Base-by-base conservation (phyloP, 1,139 yeast genomes). In the Debaryomycetaceae sp. region DNA sequence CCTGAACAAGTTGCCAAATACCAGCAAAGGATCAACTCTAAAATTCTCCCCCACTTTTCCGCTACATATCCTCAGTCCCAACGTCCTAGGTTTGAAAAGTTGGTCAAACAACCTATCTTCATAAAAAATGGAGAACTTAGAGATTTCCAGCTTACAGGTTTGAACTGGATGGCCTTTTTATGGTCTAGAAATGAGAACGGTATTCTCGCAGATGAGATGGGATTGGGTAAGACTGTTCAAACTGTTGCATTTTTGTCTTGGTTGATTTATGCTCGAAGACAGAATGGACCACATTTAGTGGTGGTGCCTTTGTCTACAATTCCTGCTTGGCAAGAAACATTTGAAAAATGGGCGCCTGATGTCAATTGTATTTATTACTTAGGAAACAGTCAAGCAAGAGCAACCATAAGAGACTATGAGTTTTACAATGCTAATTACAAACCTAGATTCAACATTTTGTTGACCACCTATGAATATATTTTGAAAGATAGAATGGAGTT, bases 241-340 rank as follows among this genome's bases (percentile, higher is more conserved):
- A 92, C 98, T 0, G 96, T 94, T n/a, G 79, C 96, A 3, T 94
- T 94, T 56, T 70, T 94, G 47, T 86, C 96, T 36, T 92, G 98
- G 98, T 75, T 94, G 39, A 81, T 92, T 22, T 92, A 86, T 61
- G 95, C 97, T 5, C 79, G 98, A 60, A 79, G 96, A 61, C 98
- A 92, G 58, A 87, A 92, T 63, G 99, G 99, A 7, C 98, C 99
- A 1, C 97, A 92, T 63, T 62, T 91, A 37, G 91, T 91, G 19
- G 98, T 94, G 30, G 99, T 94, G 8, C 99, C 99, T 0, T 70
- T 94, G 47, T 87, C 96, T 1, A 94, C 99, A 0, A 81, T 94
- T 41, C 97, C 98, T 1, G 96, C 98, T 0, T 94, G 99, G 99
- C 98, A 92, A 66, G 98, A 94, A 57, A 94, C 98, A 2, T 86